A percentile compares a stretch with the other conserved stretches of the same genome.
phyloP scores from a whole-genome alignment of 345 rosid genomes.

The Gossypium arboreum region DNA sequence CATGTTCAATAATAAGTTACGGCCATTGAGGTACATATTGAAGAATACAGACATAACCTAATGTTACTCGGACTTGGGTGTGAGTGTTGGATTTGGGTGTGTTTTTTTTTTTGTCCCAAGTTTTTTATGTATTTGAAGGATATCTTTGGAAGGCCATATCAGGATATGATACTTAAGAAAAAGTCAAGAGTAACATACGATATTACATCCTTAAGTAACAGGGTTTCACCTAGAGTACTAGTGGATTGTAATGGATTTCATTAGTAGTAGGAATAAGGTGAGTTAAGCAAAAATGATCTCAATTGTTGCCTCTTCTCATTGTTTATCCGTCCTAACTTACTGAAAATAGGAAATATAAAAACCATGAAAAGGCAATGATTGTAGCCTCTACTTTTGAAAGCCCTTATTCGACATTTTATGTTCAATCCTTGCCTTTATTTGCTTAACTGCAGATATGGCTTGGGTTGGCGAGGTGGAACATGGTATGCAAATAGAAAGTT shows the following conservation, averaged over 20 bases:
- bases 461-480: slow-evolving; percentile 94
- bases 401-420: not conserved
- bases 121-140: no score
- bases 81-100: no score
- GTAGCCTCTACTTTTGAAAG: not conserved
- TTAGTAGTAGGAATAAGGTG: not conserved
- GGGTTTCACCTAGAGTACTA: not conserved
- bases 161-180: not conserved
- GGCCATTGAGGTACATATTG: not conserved
- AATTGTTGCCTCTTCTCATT: not conserved
- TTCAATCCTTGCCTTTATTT: not conserved
- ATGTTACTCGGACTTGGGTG: no score
- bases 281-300: not conserved
- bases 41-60: not conserved
- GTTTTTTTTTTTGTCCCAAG: no score
- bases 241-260: not conserved
- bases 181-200: no score
- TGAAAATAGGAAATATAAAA: not conserved
- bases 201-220: not conserved
- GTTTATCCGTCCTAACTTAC: not conserved
- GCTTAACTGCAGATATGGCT: slow-evolving; percentile 59
- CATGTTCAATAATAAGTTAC: not conserved
- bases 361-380: not conserved
- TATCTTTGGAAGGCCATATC: not conserved
- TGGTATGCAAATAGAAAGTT: slow-evolving; percentile 86